Conservation (phyloP, 1,284 basidiomycete species). For the Somion occarium region DNA sequence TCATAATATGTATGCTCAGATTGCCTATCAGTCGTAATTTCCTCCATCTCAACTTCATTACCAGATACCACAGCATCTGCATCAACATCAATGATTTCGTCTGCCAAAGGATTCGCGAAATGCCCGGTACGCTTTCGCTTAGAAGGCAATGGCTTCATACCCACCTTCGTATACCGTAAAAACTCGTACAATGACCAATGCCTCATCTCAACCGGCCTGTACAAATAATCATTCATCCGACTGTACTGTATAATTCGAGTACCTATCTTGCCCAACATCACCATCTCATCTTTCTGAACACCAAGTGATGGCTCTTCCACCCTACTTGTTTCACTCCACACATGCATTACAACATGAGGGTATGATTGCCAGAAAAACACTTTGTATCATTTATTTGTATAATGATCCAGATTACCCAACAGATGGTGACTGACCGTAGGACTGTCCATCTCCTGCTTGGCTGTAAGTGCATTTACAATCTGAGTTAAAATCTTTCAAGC, state of each 20-base stretch:
- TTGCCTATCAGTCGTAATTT: neutral
- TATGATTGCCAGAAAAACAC: slow-evolving; percentile 25
- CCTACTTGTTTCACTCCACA: neutral
- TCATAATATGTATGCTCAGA: neutral
- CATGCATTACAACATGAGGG: slow-evolving; percentile 6
- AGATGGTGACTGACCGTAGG: slow-evolving; percentile 28
- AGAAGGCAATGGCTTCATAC: too few species aligned
- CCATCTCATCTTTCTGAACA: neutral
- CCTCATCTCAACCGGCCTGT: slow-evolving; percentile 2
- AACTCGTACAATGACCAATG: neutral
- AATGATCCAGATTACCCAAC: slow-evolving; percentile 13
- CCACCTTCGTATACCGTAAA: neutral
- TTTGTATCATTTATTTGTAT: slow-evolving; percentile 24
- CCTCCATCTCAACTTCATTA: neutral
- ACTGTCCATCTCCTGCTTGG: slow-evolving; percentile 27
- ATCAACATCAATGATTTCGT: neutral
- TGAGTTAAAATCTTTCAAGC: slow-evolving; percentile 8
- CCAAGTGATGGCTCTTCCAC: neutral
- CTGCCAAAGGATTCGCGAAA: neutral
- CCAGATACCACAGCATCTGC: neutral
- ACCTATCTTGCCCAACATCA: neutral
- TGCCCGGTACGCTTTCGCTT: too few species aligned
- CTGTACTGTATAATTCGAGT: neutral
- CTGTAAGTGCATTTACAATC: slow-evolving; percentile 24
- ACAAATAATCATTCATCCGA: slow-evolving; percentile 8